Percentiles rank a stretch among this genome's conserved stretches.
Conservation (phyloP, 1,284 basidiomycete species). For the Tilletiaria anomala region DNA sequence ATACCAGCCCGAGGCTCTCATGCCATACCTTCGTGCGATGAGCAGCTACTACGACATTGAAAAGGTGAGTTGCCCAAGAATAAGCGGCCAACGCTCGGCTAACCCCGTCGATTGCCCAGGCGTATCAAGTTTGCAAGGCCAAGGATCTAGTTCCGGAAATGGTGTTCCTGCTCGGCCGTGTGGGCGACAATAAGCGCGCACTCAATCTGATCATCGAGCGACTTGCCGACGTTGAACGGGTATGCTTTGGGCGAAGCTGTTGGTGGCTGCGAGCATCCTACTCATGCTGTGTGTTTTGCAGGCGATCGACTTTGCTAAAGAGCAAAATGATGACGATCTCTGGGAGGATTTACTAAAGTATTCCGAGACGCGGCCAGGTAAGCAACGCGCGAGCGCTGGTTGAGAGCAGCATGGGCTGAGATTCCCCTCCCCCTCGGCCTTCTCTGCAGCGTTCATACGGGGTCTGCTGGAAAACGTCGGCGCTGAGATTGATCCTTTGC, state of each 20-base stretch:
- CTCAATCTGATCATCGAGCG: slow-evolving; percentile 88
- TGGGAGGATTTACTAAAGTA: slow-evolving; percentile 94
- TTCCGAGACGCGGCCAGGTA: slow-evolving; percentile 78
- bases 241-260: slow-evolving; percentile 26
- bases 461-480: slow-evolving; percentile 84
- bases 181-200: slow-evolving; percentile 93
- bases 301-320: slow-evolving; percentile 97
- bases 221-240: slow-evolving; percentile 76
- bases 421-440: not conserved
- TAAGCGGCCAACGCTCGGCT: not conserved
- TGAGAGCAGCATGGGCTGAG: not conserved
- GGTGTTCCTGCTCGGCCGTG: slow-evolving; percentile 90
- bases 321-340: slow-evolving; percentile 89
- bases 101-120: slow-evolving; percentile 43
- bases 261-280: not conserved
- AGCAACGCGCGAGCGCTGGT: slow-evolving; percentile 2
- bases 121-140: slow-evolving; percentile 71
- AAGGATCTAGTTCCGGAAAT: slow-evolving; percentile 83
- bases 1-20: slow-evolving; percentile 60
- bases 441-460: slow-evolving; percentile 65
- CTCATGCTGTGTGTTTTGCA: slow-evolving; percentile 28
- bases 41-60: slow-evolving; percentile 87
- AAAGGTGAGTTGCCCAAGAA: slow-evolving; percentile 45
- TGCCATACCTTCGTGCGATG: slow-evolving; percentile 71
- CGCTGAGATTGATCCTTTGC: slow-evolving; percentile 85